Percentiles rank a stretch among this genome's conserved stretches.
These are phyloP conservation scores for Phytophthora fragariae DNA, from an alignment of 352 stramenopile species.

Conservation along the genomic window DNA sequence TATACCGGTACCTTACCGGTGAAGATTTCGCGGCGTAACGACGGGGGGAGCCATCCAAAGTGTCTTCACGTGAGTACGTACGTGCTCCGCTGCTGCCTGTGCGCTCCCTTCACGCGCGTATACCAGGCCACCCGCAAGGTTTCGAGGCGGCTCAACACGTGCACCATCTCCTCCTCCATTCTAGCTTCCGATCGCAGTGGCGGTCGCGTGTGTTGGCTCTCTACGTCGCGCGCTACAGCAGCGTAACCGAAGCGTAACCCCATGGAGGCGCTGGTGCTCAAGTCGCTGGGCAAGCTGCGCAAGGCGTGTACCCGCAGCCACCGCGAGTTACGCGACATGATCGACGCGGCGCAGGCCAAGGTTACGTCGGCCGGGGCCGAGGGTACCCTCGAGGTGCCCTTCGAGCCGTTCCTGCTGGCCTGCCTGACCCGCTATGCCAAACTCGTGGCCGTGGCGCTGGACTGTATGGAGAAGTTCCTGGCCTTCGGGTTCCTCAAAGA, in stretches of 20 bases:
- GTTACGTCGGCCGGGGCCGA: constrained; percentile 49
- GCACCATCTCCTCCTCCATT: too few relatives aligned
- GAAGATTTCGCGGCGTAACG: constrained; percentile 35
- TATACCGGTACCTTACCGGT: too few relatives aligned
- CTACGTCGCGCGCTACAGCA: neutral
- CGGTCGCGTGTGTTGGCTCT: neutral
- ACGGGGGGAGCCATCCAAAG: neutral
- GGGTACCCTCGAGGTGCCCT: constrained; percentile 57
- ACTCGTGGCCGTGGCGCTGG: constrained; percentile 79
- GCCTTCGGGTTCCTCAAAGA: constrained; percentile 87
- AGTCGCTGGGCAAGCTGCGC: constrained; percentile 80
- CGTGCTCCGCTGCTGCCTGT: too few relatives aligned
- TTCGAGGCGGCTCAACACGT: too few relatives aligned
- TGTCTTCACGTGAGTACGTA: neutral
- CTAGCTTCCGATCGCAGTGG: too few relatives aligned
- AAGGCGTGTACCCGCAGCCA: constrained; percentile 79
- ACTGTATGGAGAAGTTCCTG: constrained; percentile 93
- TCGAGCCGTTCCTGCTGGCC: constrained; percentile 78
- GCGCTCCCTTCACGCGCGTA: too few relatives aligned
- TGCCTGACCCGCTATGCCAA: constrained; percentile 82
- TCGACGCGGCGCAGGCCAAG: constrained; percentile 61
- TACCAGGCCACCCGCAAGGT: too few relatives aligned
- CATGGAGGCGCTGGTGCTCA: constrained; percentile 77
- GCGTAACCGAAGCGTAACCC: constrained; percentile 14
- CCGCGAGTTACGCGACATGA: constrained; percentile 74